Evolutionary conservation across 495 filamentous ascomycete genomes (phyloP).

Genomic region (Immersiella caudata): DNA sequence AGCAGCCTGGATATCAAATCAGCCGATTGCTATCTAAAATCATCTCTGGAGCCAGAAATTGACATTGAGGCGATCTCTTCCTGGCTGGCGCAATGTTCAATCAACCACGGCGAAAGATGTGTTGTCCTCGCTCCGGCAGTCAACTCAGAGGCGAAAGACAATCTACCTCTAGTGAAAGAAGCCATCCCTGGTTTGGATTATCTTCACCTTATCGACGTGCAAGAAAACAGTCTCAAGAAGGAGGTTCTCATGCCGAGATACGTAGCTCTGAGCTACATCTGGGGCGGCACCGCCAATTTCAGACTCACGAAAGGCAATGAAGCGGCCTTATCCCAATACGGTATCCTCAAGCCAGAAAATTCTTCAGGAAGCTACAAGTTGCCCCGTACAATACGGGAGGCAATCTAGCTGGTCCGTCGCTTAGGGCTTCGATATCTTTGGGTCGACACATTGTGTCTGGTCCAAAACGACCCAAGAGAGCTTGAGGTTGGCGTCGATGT

Average conservation of each 20-base stretch:
- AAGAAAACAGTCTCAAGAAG: background rate
- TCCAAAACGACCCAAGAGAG: constrained; percentile 23
- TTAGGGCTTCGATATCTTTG: constrained; percentile 26
- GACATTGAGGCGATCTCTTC: background rate
- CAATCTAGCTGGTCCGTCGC: background rate
- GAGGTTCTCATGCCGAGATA: background rate
- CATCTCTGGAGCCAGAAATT: background rate
- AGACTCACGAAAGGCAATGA: background rate
- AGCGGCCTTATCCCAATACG: background rate
- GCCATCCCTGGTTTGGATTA: background rate
- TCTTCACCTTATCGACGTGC: background rate
- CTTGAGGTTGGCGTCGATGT: constrained; percentile 16
- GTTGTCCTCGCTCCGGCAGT: background rate
- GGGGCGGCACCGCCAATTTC: background rate
- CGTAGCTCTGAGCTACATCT: background rate
- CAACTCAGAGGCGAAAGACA: background rate
- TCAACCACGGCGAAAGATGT: background rate
- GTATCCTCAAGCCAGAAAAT: background rate
- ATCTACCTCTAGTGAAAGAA: background rate
- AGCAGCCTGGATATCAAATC: background rate
- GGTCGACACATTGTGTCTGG: constrained; percentile 23
- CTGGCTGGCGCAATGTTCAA: background rate
- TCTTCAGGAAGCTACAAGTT: background rate
- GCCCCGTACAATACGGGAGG: background rate
- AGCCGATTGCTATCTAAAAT: background rate